phyloP scores from a whole-genome alignment of 1,284 basidiomycete species.

The Phylloporus sp. region DNA sequence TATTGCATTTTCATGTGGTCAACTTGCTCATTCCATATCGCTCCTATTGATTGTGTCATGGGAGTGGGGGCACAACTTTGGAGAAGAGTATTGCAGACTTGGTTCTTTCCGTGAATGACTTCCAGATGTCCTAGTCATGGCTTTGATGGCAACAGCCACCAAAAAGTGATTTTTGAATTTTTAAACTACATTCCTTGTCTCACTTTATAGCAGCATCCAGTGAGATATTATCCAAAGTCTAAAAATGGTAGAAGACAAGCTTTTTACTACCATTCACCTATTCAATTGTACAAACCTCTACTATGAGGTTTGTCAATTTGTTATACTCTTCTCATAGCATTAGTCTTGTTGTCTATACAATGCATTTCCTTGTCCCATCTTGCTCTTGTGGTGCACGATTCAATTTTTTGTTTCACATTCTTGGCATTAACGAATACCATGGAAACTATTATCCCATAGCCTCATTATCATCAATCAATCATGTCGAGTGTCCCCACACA shows the following conservation, averaged over 20 bases:
- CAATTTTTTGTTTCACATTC: too few relatives aligned
- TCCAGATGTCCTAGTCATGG: conserved; percentile 80
- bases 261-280: conserved; percentile 72
- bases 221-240: conserved; percentile 72
- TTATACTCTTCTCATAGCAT: too few relatives aligned
- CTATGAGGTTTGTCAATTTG: conserved; percentile 62
- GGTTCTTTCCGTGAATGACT: conserved; percentile 73
- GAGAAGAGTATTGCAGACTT: conserved; percentile 72
- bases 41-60: conserved; percentile 31
- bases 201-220: conserved; percentile 55
- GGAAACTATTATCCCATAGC: too few relatives aligned
- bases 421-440: too few relatives aligned
- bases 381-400: too few relatives aligned
- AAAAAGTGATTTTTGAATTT: conserved; percentile 45
- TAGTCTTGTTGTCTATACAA: too few relatives aligned
- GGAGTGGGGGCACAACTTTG: conserved; percentile 89
- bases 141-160: conserved; percentile 81
- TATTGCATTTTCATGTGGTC: conserved; percentile 80
- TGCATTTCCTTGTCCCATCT: too few relatives aligned
- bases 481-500: too few relatives aligned
- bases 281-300: conserved; percentile 83
- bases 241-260: conserved; percentile 56
- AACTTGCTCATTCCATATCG: background rate
- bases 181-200: background rate
- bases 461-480: too few relatives aligned